These are phyloP conservation scores for Fusarium lyarnte DNA, from an alignment of 2,329 filamentous ascomycete species.

Conservation along the genomic window DNA sequence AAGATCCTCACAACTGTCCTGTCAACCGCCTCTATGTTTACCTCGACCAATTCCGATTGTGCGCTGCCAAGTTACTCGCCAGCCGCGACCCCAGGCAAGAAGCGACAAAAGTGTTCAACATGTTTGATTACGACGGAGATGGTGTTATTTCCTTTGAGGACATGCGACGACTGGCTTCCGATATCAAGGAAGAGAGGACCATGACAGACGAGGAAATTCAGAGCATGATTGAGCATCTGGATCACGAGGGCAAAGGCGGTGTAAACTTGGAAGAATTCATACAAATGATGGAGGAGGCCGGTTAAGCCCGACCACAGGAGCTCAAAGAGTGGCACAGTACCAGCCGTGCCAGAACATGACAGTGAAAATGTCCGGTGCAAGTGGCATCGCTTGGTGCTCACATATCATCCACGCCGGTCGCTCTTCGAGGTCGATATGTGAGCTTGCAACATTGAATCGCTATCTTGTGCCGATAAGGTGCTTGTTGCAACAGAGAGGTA, in stretches of 20 bases:
- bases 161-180: constrained; percentile 84
- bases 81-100: constrained; percentile 89
- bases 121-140: constrained; percentile 94
- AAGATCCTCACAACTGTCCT: constrained; percentile 53
- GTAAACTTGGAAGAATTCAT: constrained; percentile 76
- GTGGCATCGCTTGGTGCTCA: not conserved
- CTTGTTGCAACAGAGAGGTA: not conserved
- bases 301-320: constrained; percentile 37
- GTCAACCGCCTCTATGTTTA: constrained; percentile 60
- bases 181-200: constrained; percentile 81
- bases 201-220: constrained; percentile 91
- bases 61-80: constrained; percentile 81
- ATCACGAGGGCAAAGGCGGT: constrained; percentile 89
- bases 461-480: not conserved
- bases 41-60: constrained; percentile 69
- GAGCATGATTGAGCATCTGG: constrained; percentile 98
- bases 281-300: constrained; percentile 65
- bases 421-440: not conserved
- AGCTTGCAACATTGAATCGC: not conserved
- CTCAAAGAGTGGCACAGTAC: not conserved
- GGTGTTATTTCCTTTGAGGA: constrained; percentile 91
- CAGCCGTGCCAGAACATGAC: constrained; percentile 12
- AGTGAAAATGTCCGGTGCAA: not conserved
- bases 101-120: constrained; percentile 87
- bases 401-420: not conserved